Base-by-base conservation (phyloP, 306 rosid species). In the Medicago ruthenica region DNA sequence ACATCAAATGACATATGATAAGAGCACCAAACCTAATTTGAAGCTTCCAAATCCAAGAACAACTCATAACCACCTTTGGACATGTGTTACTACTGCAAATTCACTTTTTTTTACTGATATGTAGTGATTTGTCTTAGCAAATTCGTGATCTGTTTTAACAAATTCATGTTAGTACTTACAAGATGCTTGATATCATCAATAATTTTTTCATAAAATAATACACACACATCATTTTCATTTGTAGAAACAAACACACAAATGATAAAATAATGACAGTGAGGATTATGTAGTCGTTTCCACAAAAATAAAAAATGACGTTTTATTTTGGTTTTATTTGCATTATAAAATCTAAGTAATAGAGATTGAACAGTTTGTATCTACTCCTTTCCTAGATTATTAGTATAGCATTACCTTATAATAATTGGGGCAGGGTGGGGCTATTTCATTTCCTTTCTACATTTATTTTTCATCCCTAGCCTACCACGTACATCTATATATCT, bases 281-380 rank as follows among this genome's bases (percentile, higher is more conserved):
- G 80, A 24, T 24, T 41, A 7, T 24, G 57, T 16, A 53, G 42
- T 41, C 34, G 50, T 60, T 77, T 42, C 27, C 59, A 6, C 15
- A n/a, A 8, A 15, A 9, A n/a, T 47, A 14, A n/a, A 37, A 59
- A 53, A 64, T 5, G 5, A 22, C 4, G 55, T 39, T 39, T 75
- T 17, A 48, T 37, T 31, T 64, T 75, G 42, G 53, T 42, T 39
- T 20, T 53, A 45, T 5, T 64, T 51, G 22, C 18, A 76, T 60
- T 74, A 18, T 7, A 13, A 34, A 42, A 42, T 42, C 48, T 9
- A 11, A 42, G 15, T 42, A 42, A 6, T n/a, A 50, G 10, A 50
- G 20, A n/a, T 50, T n/a, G 77, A 39, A 37, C 2, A 9, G 16
- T 45, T 61, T 60, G 8, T 11, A 16, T 63, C 0, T 4, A 8